Evolutionary conservation across 257 asterid species (phyloP).

Genomic region (Lycium ferocissimum): DNA sequence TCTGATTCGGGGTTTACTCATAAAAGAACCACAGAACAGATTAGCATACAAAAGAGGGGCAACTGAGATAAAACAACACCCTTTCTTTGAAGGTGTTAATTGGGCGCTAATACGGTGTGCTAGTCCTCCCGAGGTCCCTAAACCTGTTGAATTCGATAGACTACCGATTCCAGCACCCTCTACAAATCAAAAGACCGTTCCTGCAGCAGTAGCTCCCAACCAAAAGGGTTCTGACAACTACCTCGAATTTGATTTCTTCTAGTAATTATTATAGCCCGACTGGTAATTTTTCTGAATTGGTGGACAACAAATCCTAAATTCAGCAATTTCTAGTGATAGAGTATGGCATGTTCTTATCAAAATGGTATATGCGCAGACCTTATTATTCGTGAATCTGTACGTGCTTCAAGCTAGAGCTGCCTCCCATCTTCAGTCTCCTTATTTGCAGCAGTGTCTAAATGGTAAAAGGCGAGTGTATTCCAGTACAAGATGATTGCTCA

Average conservation of each 20-base stretch:
- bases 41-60: constrained; percentile 57
- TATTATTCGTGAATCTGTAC: neutral
- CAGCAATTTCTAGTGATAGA: constrained; percentile 24
- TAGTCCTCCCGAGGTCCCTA: constrained; percentile 55
- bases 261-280: constrained; percentile 29
- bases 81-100: constrained; percentile 55
- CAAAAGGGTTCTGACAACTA: constrained; percentile 43
- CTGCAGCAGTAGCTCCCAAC: constrained; percentile 31
- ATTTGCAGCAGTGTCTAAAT: neutral
- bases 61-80: constrained; percentile 56
- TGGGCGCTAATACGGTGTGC: constrained; percentile 58
- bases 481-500: neutral
- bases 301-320: constrained; percentile 26
- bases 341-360: constrained; percentile 24
- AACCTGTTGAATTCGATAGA: constrained; percentile 43
- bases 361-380: neutral
- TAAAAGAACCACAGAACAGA: constrained; percentile 54
- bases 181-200: constrained; percentile 38
- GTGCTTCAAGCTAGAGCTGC: constrained; percentile 25
- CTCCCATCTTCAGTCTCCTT: neutral
- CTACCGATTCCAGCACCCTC: constrained; percentile 35
- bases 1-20: constrained; percentile 50
- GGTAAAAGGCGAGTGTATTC: neutral
- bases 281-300: constrained; percentile 27
- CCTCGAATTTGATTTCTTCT: constrained; percentile 55